phyloP scores from a whole-genome alignment of 495 filamentous ascomycete genomes.

The Penicillium roqueforti region DNA sequence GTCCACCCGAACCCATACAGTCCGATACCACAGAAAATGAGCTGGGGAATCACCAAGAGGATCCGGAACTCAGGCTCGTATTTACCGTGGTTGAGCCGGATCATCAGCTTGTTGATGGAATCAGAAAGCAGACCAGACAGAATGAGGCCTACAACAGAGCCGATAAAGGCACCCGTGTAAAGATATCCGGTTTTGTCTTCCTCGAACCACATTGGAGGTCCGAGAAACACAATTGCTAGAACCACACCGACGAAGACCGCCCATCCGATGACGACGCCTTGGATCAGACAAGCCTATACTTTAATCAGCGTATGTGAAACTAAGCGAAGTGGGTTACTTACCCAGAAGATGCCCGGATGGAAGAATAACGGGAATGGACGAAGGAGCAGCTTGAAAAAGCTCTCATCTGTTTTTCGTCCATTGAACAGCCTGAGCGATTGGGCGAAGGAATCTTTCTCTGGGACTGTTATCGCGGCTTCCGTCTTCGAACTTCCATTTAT shows the following conservation, averaged over 20 bases:
- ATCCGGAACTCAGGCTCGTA: constrained; percentile 93
- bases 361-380: constrained; percentile 63
- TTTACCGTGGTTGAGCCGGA: constrained; percentile 67
- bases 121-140: constrained; percentile 72
- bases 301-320: constrained; percentile 8
- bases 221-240: constrained; percentile 75
- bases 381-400: constrained; percentile 56
- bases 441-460: constrained; percentile 47
- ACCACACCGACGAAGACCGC: constrained; percentile 90
- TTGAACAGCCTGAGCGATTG: constrained; percentile 68
- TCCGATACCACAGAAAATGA: constrained; percentile 72
- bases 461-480: constrained; percentile 13
- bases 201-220: constrained; percentile 73
- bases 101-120: constrained; percentile 64
- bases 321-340: constrained; percentile 17
- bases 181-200: constrained; percentile 84
- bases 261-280: constrained; percentile 91
- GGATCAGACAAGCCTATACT: constrained; percentile 68
- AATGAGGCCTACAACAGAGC: constrained; percentile 72
- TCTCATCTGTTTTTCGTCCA: constrained; percentile 68
- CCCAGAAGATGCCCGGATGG: constrained; percentile 84
- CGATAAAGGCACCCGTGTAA: constrained; percentile 83
- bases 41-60: constrained; percentile 73
- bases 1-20: constrained; percentile 82
- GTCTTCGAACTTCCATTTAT: constrained; percentile 7